phyloP scores from a whole-genome alignment of 192 early-diverging fungal species.

The Mortierella claussenii region DNA sequence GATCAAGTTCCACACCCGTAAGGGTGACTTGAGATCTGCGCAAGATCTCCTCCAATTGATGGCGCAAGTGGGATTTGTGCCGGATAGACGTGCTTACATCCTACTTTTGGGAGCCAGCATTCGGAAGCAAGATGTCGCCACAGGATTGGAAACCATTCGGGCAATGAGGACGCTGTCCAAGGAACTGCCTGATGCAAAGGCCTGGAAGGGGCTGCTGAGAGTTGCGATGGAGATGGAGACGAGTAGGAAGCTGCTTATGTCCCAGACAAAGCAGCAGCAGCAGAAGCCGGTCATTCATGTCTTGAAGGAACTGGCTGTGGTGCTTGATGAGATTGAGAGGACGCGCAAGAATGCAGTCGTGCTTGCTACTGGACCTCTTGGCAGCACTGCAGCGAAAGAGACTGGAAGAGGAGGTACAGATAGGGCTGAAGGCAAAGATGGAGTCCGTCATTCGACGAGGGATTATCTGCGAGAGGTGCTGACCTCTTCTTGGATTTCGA shows the following conservation, averaged over 20 bases:
- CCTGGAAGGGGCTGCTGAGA: constrained; percentile 44
- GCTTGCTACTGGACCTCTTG: not conserved
- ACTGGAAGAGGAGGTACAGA: too few relatives aligned
- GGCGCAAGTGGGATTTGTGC: constrained; percentile 32
- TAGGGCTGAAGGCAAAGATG: too few relatives aligned
- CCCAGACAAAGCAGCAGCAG: not conserved
- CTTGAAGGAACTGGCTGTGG: constrained; percentile 12
- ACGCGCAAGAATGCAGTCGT: not conserved
- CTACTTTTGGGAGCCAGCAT: constrained; percentile 26
- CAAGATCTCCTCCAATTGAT: constrained; percentile 30
- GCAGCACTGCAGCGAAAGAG: not conserved
- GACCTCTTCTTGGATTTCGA: constrained; percentile 22
- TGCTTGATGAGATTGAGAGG: constrained; percentile 14
- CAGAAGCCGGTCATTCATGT: not conserved
- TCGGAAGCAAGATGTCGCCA: constrained; percentile 20
- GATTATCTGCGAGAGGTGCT: constrained; percentile 23
- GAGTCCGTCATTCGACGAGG: too few relatives aligned
- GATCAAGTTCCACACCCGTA: constrained; percentile 41
- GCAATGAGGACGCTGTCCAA: constrained; percentile 17
- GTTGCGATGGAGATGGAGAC: constrained; percentile 31
- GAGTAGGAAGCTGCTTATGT: not conserved
- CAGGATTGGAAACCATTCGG: constrained; percentile 11
- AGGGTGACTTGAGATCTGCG: constrained; percentile 21
- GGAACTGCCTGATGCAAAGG: constrained; percentile 33
- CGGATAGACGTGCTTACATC: constrained; percentile 15